Conservation (phyloP, 2,329 filamentous ascomycete genomes). For the Mycosphaerelloides madeirae region DNA sequence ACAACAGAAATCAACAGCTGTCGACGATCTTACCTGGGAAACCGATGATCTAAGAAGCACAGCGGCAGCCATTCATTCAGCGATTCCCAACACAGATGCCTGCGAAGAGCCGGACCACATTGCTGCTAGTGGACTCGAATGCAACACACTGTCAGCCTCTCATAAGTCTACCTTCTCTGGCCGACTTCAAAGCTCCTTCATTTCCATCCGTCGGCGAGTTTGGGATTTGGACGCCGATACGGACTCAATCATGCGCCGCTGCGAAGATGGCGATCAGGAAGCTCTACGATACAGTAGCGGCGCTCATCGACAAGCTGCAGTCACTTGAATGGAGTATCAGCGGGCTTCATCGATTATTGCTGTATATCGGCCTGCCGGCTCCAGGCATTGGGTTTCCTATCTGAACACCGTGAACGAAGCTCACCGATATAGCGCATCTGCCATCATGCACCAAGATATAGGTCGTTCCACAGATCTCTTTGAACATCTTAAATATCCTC, state of each 20-base stretch:
- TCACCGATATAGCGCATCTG: too few relatives aligned
- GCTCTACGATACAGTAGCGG: neutral
- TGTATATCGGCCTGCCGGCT: neutral
- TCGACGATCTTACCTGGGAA: too few relatives aligned
- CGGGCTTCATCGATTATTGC: neutral
- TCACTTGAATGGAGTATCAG: neutral
- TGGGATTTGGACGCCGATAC: neutral
- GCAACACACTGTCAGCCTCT: too few relatives aligned
- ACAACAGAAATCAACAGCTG: too few relatives aligned
- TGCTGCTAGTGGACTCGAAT: neutral
- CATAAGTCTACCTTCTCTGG: neutral
- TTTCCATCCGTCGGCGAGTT: neutral
- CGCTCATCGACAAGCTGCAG: neutral
- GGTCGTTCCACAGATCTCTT: too few relatives aligned
- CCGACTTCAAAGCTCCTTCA: neutral
- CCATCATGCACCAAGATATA: too few relatives aligned
- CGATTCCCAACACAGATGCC: neutral
- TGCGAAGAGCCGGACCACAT: neutral
- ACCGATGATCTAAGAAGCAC: neutral
- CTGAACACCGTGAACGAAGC: too few relatives aligned
- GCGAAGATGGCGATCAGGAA: neutral
- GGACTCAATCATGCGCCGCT: neutral
- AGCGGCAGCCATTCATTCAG: neutral
- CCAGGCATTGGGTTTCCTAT: neutral
- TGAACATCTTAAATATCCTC: too few relatives aligned